A percentile compares a stretch with the other conserved stretches of the same genome.
Conservation (phyloP, 2,329 filamentous ascomycete species). For the Fusarium torreyae region DNA sequence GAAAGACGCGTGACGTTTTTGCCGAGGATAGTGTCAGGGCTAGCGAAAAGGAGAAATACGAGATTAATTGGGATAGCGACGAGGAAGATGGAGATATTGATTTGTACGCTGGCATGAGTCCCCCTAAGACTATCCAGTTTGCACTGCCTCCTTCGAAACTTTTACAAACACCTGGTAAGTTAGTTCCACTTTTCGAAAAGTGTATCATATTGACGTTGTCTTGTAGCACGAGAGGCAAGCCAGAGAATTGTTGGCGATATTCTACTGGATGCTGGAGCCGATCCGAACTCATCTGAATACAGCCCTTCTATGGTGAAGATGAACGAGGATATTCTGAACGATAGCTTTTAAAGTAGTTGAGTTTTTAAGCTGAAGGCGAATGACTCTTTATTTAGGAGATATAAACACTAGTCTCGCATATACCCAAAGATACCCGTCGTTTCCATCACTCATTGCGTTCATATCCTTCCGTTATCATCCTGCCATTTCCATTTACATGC, state of each 20-base stretch:
- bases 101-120: constrained; percentile 81
- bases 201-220: neutral
- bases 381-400: constrained; percentile 1
- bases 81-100: constrained; percentile 76
- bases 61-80: constrained; percentile 82
- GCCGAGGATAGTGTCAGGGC: constrained; percentile 46
- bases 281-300: constrained; percentile 68
- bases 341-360: constrained; percentile 66
- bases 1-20: constrained; percentile 67
- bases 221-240: constrained; percentile 81
- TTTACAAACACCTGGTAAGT: constrained; percentile 82
- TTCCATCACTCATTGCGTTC: neutral
- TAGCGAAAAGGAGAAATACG: constrained; percentile 60
- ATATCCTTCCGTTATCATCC: neutral
- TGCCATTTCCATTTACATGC: constrained; percentile 39
- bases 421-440: constrained; percentile 25
- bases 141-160: constrained; percentile 82
- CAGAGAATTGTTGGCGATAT: constrained; percentile 86
- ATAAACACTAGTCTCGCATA: constrained; percentile 9
- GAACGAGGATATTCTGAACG: constrained; percentile 73
- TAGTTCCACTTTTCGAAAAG: neutral
- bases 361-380: neutral
- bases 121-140: constrained; percentile 94
- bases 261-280: constrained; percentile 80
- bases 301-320: constrained; percentile 77